These are phyloP conservation scores for Juncus effusus DNA, from an alignment of 176 grass and related monocot species.

Conservation along the genomic window DNA sequence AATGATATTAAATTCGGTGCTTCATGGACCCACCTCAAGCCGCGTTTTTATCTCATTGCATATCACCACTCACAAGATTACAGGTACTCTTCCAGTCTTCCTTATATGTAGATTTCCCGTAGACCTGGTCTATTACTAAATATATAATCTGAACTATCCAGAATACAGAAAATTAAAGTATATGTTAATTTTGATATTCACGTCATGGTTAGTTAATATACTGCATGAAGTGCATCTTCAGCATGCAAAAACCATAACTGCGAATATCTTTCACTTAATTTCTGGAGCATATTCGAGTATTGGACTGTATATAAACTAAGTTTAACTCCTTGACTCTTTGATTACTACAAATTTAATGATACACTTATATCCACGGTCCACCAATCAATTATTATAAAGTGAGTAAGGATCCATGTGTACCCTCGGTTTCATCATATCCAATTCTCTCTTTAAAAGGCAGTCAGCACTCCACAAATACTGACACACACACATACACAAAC, in stretches of 20 bases:
- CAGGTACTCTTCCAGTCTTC: neutral
- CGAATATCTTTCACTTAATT: no score
- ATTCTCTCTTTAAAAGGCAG: constrained; percentile 7
- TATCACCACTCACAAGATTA: neutral
- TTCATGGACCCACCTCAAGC: constrained; percentile 5
- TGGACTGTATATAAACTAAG: no score
- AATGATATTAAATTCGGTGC: neutral
- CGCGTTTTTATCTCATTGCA: neutral
- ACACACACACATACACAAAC: neutral
- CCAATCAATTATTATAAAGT: no score
- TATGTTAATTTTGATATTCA: neutral
- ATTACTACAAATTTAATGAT: no score
- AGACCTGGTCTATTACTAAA: neutral
- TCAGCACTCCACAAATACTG: neutral
- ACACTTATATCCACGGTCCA: no score
- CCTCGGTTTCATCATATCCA: neutral
- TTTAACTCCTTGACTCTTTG: no score
- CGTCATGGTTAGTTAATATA: no score
- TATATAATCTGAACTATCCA: neutral
- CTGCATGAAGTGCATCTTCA: no score
- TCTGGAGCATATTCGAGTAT: no score
- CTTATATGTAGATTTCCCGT: no score
- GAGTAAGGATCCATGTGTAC: no score
- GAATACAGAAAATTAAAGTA: neutral
- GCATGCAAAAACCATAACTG: no score